Evolutionary conservation across 306 rosid species (phyloP).

Genomic region (Neltuma alba): DNA sequence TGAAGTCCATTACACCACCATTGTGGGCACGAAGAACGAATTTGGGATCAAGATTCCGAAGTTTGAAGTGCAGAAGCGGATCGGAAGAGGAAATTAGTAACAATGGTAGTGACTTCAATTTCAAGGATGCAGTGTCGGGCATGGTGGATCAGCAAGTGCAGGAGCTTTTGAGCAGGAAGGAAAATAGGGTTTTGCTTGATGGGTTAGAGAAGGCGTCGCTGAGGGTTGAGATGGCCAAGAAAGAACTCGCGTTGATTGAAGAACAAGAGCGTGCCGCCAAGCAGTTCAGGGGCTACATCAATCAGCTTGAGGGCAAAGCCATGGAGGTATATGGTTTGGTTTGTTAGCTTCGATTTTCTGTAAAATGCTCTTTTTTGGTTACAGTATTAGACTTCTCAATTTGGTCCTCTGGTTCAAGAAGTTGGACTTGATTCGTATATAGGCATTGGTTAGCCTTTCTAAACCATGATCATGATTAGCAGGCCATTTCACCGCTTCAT

Average conservation of each 20-base stretch:
- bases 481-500: neutral
- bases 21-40: slow-evolving; percentile 23
- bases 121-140: slow-evolving; percentile 55
- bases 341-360: neutral
- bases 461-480: neutral
- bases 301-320: slow-evolving; percentile 62
- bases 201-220: slow-evolving; percentile 76
- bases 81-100: slow-evolving; percentile 32
- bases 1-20: slow-evolving; percentile 16
- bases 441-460: neutral
- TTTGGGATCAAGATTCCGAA: slow-evolving; percentile 25
- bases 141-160: slow-evolving; percentile 58
- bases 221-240: slow-evolving; percentile 70
- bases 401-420: neutral
- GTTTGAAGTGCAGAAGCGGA: slow-evolving; percentile 37
- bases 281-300: slow-evolving; percentile 54
- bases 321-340: slow-evolving; percentile 51
- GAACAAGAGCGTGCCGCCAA: slow-evolving; percentile 62
- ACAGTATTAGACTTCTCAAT: neutral
- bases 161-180: slow-evolving; percentile 63
- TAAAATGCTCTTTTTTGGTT: neutral
- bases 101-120: slow-evolving; percentile 38
- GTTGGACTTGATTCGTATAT: no score
- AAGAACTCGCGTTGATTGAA: slow-evolving; percentile 64
- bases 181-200: slow-evolving; percentile 68